phyloP scores from a whole-genome alignment of 1,284 basidiomycete species.

The Cryptococcus sp. region DNA sequence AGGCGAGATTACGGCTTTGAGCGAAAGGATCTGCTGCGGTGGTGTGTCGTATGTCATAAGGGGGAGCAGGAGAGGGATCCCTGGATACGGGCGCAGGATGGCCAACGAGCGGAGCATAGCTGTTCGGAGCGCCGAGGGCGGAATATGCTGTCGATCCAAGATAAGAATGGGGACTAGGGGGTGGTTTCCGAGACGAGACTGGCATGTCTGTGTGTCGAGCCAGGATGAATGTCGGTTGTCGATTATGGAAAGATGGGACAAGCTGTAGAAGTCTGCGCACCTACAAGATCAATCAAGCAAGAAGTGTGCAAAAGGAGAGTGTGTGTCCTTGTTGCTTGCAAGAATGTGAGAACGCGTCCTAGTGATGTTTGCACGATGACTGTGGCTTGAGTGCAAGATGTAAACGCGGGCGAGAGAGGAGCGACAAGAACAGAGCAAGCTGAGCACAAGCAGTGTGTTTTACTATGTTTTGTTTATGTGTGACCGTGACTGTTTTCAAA shows the following conservation, averaged over 20 bases:
- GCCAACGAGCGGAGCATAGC: background rate
- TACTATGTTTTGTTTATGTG: no score
- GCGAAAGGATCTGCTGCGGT: slow-evolving; percentile 13
- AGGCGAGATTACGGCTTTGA: slow-evolving; percentile 10
- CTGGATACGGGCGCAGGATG: background rate
- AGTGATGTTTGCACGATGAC: no score
- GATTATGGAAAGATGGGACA: background rate
- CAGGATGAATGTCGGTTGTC: background rate
- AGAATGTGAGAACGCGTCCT: no score
- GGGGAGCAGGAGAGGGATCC: slow-evolving; percentile 20
- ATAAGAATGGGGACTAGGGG: slow-evolving; percentile 10
- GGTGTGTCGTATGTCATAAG: slow-evolving; percentile 5
- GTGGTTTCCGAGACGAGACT: slow-evolving; percentile 22
- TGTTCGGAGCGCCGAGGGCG: background rate
- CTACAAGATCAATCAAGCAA: no score
- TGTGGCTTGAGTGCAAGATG: no score
- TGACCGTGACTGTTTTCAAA: no score
- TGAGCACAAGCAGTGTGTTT: no score
- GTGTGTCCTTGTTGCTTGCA: no score
- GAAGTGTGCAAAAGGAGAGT: no score
- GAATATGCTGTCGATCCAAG: slow-evolving; percentile 6
- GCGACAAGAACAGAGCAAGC: no score
- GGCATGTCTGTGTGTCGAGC: slow-evolving; percentile 12
- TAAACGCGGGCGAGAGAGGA: no score
- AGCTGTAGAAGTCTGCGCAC: background rate